Conservation (phyloP, 1,284 basidiomycete species). For the Naganishia cerealis region DNA sequence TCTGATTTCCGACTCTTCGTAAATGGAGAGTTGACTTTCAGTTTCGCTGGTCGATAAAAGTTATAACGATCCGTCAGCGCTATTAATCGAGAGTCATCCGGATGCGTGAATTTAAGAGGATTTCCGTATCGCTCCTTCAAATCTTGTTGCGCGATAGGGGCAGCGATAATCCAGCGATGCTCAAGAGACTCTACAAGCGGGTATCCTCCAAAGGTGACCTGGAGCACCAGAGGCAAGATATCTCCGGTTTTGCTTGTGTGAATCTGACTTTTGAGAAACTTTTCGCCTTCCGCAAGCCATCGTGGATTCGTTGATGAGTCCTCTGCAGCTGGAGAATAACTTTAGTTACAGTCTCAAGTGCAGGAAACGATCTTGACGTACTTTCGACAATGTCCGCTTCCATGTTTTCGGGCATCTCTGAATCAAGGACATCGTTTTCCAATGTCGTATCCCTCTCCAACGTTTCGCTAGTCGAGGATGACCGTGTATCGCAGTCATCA, state of each 20-base stretch:
- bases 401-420: not conserved
- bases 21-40: constrained; percentile 25
- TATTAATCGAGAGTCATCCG: constrained; percentile 38
- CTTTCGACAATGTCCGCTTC: not conserved
- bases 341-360: not conserved
- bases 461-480: not conserved
- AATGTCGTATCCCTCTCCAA: not conserved
- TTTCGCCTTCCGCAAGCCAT: constrained; percentile 20
- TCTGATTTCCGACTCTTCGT: constrained; percentile 15
- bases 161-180: constrained; percentile 53
- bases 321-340: not conserved
- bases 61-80: constrained; percentile 37
- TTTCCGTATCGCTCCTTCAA: constrained; percentile 36
- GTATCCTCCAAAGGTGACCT: constrained; percentile 47
- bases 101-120: constrained; percentile 39
- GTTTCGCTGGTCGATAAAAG: constrained; percentile 32
- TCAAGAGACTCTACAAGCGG: constrained; percentile 49
- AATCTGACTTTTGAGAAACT: not conserved
- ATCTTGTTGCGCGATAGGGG: constrained; percentile 38
- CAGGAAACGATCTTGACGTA: not conserved
- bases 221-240: constrained; percentile 51
- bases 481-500: not conserved
- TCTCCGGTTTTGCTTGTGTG: constrained; percentile 24
- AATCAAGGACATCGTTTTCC: not conserved
- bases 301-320: constrained; percentile 9